phyloP scores from a whole-genome alignment of 345 rosid genomes.

The Angophora floribunda region DNA sequence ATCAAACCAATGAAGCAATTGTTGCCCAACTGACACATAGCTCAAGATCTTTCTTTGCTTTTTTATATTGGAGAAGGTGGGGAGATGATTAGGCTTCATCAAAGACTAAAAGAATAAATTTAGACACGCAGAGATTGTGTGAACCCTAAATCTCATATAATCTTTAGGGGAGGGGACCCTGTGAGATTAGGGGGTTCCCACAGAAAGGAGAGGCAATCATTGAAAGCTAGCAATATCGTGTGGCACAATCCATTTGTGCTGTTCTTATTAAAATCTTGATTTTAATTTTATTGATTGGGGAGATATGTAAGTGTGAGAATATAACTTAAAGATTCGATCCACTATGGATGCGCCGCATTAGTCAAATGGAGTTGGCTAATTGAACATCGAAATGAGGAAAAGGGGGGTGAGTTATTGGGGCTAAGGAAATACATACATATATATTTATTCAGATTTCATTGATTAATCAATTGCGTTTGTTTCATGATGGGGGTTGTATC shows the following conservation, averaged over 20 bases:
- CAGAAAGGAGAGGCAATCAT: constrained; percentile 47
- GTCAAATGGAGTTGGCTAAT: constrained; percentile 64
- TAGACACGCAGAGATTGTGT: background rate
- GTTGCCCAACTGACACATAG: background rate
- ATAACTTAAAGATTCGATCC: constrained; percentile 16
- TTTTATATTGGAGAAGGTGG: constrained; percentile 20
- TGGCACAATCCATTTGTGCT: constrained; percentile 1
- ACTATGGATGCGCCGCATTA: constrained; percentile 20
- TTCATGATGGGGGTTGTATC: background rate
- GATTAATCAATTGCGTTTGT: background rate
- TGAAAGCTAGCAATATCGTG: constrained; percentile 11
- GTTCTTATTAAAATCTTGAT: background rate
- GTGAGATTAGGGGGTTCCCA: constrained; percentile 20
- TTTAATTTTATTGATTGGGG: background rate
- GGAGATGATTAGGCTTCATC: constrained; percentile 29
- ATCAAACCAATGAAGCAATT: background rate
- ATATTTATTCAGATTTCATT: background rate
- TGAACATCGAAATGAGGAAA: constrained; percentile 1
- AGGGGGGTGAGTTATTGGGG: background rate
- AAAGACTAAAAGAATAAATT: background rate
- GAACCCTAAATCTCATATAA: constrained; percentile 5
- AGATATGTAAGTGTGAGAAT: constrained; percentile 18
- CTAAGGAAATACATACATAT: background rate
- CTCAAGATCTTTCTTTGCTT: background rate
- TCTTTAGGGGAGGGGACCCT: constrained; percentile 18